A percentile compares a stretch with the other conserved stretches of the same genome.
These are phyloP conservation scores for Geotrichum restrictum DNA, from an alignment of 1,139 yeast species.

Conservation along the genomic window DNA sequence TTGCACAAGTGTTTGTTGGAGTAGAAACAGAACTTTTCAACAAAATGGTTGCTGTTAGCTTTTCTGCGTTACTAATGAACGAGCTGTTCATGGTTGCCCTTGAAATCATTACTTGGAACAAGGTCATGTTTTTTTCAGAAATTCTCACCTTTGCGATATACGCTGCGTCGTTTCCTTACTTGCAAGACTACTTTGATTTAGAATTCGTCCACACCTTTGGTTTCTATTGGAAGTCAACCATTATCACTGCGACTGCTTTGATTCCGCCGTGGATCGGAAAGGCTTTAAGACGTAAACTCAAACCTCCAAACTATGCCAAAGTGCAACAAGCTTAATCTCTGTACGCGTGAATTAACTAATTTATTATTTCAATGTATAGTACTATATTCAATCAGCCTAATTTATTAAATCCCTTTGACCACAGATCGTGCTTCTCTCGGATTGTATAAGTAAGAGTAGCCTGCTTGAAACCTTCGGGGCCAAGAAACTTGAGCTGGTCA, in stretches of 20 bases:
- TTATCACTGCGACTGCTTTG: conserved; percentile 66
- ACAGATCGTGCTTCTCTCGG: conserved; percentile 76
- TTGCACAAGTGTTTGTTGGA: conserved; percentile 73
- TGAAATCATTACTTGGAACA: conserved; percentile 87
- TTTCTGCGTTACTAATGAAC: conserved; percentile 72
- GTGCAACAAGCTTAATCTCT: conserved; percentile 51
- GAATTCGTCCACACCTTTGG: conserved; percentile 52
- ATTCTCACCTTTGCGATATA: conserved; percentile 64
- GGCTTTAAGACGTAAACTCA: conserved; percentile 63
- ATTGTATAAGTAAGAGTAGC: conserved; percentile 53
- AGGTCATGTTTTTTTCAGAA: conserved; percentile 69
- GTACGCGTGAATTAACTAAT: no score
- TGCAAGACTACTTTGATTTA: conserved; percentile 79
- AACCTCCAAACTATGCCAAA: conserved; percentile 97
- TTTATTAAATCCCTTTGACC: conserved; percentile 40
- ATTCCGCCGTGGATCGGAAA: conserved; percentile 88
- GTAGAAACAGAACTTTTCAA: conserved; percentile 53
- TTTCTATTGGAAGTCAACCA: conserved; percentile 66
- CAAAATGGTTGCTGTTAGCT: conserved; percentile 81
- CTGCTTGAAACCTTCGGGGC: conserved; percentile 50
- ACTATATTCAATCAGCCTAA: conserved; percentile 1
- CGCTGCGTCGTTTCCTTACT: conserved; percentile 72
- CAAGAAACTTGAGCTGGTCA: conserved; percentile 57
- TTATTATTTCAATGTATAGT: no score
- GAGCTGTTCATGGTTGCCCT: conserved; percentile 92